These are phyloP conservation scores for Yamadazyma diddensiae DNA, from an alignment of 1,139 yeast genomes.

Conservation along the genomic window DNA sequence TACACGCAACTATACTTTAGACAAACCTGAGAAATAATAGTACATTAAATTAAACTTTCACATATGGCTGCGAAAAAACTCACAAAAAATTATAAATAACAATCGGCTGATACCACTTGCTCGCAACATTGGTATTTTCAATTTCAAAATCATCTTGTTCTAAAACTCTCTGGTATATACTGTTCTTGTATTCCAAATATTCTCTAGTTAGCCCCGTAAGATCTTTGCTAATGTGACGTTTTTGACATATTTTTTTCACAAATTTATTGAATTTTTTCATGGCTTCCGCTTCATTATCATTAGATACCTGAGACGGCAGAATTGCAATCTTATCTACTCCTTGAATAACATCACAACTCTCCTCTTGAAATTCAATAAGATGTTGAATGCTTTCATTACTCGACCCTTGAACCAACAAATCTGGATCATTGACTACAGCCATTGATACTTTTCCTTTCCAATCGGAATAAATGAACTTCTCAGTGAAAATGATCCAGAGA, in stretches of 20 bases:
- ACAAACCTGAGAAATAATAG: too few species aligned
- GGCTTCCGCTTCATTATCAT: conserved; percentile 7
- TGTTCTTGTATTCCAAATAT: conserved; percentile 12
- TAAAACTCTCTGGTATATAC: conserved; percentile 7
- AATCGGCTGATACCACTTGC: conserved; percentile 8
- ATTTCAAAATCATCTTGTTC: conserved; percentile 6
- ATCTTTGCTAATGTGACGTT: conserved; percentile 1
- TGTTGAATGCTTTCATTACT: conserved; percentile 11
- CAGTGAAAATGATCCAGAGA: conserved; percentile 15
- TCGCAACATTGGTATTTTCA: conserved; percentile 4
- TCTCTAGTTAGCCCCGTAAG: conserved; percentile 6
- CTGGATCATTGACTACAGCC: conserved; percentile 9
- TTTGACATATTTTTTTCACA: conserved; percentile 9
- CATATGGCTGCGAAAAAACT: conserved; percentile 1
- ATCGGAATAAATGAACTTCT: conserved; percentile 10
- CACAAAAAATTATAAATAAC: conserved; percentile 10
- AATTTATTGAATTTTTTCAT: conserved; percentile 8
- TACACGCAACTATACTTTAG: too few species aligned
- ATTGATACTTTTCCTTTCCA: conserved; percentile 7
- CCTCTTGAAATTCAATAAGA: conserved; percentile 23
- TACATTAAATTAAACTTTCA: background rate
- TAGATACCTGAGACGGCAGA: conserved; percentile 7
- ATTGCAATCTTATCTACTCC: conserved; percentile 20
- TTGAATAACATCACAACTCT: conserved; percentile 22
- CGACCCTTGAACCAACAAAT: conserved; percentile 6